Conservation (phyloP, 2,329 filamentous ascomycete genomes). For the Fusarium torreyae region DNA sequence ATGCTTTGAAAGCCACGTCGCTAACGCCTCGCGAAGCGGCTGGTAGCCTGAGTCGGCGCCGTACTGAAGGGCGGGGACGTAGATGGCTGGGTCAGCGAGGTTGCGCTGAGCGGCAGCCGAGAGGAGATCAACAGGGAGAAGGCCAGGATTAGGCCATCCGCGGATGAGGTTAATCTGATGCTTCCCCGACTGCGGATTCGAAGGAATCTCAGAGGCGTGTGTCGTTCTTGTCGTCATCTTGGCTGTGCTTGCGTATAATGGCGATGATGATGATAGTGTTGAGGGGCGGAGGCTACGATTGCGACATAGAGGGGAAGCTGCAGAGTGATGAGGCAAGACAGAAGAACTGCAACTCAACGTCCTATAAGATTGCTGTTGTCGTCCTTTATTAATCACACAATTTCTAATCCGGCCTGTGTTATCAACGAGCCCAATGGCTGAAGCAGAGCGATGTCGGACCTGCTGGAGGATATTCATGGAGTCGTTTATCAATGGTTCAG, state of each 20-base stretch:
- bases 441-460: conserved; percentile 46
- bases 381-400: not conserved
- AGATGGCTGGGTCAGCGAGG: conserved; percentile 72
- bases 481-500: conserved; percentile 7
- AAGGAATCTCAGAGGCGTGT: conserved; percentile 30
- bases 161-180: conserved; percentile 74
- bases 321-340: not conserved
- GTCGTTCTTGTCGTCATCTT: conserved; percentile 23
- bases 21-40: conserved; percentile 77
- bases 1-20: conserved; percentile 77
- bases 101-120: conserved; percentile 72
- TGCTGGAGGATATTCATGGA: conserved; percentile 34
- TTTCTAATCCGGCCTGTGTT: not conserved
- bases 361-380: not conserved
- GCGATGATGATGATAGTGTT: conserved; percentile 13
- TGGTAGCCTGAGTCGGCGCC: conserved; percentile 83
- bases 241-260: conserved; percentile 5
- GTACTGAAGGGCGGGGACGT: conserved; percentile 79
- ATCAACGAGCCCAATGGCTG: conserved; percentile 1
- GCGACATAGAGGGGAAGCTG: conserved; percentile 11
- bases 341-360: not conserved
- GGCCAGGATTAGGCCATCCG: conserved; percentile 75
- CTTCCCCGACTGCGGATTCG: conserved; percentile 49
- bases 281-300: conserved; percentile 19
- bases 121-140: conserved; percentile 77